phyloP scores from a whole-genome alignment of 2,329 filamentous ascomycete species.

The Colletotrichum sp. region DNA sequence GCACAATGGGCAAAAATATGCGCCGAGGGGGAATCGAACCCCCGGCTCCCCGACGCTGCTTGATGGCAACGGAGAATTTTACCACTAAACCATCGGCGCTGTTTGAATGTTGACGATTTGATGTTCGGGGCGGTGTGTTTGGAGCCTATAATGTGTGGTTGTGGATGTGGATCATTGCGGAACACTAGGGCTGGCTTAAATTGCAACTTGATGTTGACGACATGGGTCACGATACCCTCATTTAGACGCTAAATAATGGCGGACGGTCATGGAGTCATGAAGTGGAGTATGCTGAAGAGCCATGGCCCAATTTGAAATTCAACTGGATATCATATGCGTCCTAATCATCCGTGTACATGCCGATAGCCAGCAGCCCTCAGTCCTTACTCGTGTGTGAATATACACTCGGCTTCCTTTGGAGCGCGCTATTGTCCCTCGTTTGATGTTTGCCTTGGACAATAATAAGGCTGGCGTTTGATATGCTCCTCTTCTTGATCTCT shows the following conservation, averaged over 20 bases:
- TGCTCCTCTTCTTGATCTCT: background rate
- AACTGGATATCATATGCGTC: background rate
- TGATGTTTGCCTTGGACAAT: background rate
- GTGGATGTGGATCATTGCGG: background rate
- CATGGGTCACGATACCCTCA: slow-evolving; percentile 1
- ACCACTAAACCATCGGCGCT: slow-evolving; percentile 13
- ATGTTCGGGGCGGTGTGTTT: accelerated
- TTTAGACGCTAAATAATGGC: background rate
- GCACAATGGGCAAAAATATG: background rate
- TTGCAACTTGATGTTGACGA: background rate
- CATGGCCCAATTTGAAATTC: background rate
- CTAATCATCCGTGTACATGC: background rate
- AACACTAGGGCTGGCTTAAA: background rate
- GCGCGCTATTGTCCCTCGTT: background rate
- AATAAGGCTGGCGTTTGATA: background rate
- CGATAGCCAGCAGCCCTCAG: background rate
- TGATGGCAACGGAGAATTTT: slow-evolving; percentile 12
- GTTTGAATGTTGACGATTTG: background rate
- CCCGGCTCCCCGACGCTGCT: slow-evolving; percentile 8
- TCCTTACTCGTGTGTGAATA: background rate
- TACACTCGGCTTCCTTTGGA: background rate
- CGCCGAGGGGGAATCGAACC: slow-evolving; percentile 12
- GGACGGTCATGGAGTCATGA: background rate
- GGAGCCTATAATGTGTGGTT: background rate
- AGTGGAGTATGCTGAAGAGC: background rate